These are phyloP conservation scores for Fraxinus sp. DNA, from an alignment of 305 asterid species.

Conservation along the genomic window DNA sequence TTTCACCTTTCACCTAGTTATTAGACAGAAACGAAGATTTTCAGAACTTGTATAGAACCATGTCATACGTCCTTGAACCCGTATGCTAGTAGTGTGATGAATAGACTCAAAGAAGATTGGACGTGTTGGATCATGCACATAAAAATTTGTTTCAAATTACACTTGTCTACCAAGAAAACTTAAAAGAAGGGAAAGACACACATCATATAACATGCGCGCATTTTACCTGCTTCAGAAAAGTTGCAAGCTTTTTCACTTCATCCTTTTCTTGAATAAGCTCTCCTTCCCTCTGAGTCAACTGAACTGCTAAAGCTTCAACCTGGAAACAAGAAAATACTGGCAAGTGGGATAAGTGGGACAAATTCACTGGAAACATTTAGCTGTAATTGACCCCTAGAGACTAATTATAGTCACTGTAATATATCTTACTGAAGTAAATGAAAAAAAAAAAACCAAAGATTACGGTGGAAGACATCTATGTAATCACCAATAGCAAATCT, in stretches of 20 bases:
- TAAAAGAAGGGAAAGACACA: background rate
- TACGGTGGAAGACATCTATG: background rate
- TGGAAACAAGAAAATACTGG: conserved; percentile 26
- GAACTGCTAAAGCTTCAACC: conserved; percentile 97
- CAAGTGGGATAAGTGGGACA: background rate
- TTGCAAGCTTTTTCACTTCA: conserved; percentile 95
- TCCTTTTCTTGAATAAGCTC: conserved; percentile 89
- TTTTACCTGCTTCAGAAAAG: conserved; percentile 82
- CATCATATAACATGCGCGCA: background rate
- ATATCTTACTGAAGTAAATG: conserved; percentile 5
- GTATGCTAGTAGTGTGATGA: background rate
- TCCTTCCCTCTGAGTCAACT: conserved; percentile 91
- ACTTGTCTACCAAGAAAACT: background rate
- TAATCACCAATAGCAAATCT: conserved; percentile 5
- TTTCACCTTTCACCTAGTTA: background rate
- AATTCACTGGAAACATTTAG: background rate
- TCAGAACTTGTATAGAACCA: background rate
- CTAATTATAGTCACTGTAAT: background rate
- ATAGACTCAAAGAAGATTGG: background rate
- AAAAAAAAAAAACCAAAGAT: conserved; percentile 11
- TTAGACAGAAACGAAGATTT: background rate
- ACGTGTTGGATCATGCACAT: background rate
- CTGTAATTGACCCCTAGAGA: background rate
- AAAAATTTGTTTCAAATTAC: background rate
- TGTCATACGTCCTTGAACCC: background rate